A percentile compares a stretch with the other conserved stretches of the same genome.
Conservation (phyloP, 2,329 filamentous ascomycete species). For the Dactylellina haptotyla region DNA sequence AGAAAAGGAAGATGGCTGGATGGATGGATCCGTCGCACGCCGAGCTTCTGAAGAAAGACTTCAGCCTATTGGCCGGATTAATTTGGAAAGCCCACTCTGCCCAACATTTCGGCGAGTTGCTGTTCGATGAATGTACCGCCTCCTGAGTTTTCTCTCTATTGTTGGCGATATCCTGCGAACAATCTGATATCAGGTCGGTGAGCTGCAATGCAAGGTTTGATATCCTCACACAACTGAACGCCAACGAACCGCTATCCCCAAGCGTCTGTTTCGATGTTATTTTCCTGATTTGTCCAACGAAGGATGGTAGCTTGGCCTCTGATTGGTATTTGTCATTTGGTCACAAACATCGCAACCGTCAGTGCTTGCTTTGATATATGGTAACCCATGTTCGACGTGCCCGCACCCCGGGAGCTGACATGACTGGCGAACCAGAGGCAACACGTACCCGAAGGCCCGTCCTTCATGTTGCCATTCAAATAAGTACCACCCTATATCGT, state of each 20-base stretch:
- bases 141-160: constrained; percentile 22
- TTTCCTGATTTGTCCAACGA: constrained; percentile 46
- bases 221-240: constrained; percentile 14
- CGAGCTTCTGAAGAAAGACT: constrained; percentile 13
- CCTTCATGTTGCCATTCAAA: constrained; percentile 2
- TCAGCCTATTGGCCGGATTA: constrained; percentile 45
- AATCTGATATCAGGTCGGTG: not conserved
- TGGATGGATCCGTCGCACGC: not conserved
- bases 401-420: constrained; percentile 31
- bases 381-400: constrained; percentile 22
- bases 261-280: constrained; percentile 9
- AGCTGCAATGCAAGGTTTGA: constrained; percentile 49
- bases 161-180: constrained; percentile 24
- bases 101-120: constrained; percentile 25
- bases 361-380: constrained; percentile 17
- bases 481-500: not conserved
- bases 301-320: constrained; percentile 27
- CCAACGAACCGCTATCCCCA: not conserved
- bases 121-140: constrained; percentile 24
- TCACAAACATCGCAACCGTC: constrained; percentile 44
- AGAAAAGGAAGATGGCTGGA: too few relatives aligned
- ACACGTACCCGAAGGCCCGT: constrained; percentile 25
- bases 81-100: constrained; percentile 33
- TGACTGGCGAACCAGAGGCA: constrained; percentile 22
- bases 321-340: constrained; percentile 53